Conservation (phyloP, 352 stramenopile genomes). For the Phytophthora tentaculata region DNA sequence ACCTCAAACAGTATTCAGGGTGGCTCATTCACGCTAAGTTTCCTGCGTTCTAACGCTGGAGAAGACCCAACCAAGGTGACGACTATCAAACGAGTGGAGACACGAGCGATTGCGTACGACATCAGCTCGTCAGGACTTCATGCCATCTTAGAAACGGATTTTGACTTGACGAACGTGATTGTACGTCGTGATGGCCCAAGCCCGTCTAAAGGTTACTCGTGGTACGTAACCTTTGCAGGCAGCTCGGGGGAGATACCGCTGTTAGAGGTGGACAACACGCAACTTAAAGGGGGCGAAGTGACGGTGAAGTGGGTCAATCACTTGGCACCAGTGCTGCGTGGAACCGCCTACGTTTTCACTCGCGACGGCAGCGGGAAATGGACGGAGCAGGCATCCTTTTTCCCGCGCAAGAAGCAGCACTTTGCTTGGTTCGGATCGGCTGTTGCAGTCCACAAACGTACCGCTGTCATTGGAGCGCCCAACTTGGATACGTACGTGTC, state of each 20-base stretch:
- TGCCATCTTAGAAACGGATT: constrained; percentile 67
- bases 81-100: constrained; percentile 37
- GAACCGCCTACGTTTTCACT: constrained; percentile 75
- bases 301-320: constrained; percentile 50
- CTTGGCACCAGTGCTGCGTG: constrained; percentile 64
- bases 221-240: constrained; percentile 83
- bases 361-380: constrained; percentile 59
- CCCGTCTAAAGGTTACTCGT: constrained; percentile 66
- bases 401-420: constrained; percentile 91
- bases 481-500: constrained; percentile 93
- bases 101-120: constrained; percentile 60
- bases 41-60: constrained; percentile 38
- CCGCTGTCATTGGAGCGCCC: constrained; percentile 89
- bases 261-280: constrained; percentile 55
- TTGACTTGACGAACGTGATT: constrained; percentile 72
- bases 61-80: constrained; percentile 23
- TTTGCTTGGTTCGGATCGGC: constrained; percentile 87
- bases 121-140: constrained; percentile 50
- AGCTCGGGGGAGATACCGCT: constrained; percentile 60
- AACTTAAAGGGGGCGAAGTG: constrained; percentile 37
- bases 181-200: constrained; percentile 70
- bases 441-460: constrained; percentile 84
- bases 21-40: constrained; percentile 64
- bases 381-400: constrained; percentile 93
- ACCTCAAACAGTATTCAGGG: constrained; percentile 19